These are phyloP conservation scores for Panaeolus papilionaceus DNA, from an alignment of 768 basidiomycete genomes.

Conservation along the genomic window DNA sequence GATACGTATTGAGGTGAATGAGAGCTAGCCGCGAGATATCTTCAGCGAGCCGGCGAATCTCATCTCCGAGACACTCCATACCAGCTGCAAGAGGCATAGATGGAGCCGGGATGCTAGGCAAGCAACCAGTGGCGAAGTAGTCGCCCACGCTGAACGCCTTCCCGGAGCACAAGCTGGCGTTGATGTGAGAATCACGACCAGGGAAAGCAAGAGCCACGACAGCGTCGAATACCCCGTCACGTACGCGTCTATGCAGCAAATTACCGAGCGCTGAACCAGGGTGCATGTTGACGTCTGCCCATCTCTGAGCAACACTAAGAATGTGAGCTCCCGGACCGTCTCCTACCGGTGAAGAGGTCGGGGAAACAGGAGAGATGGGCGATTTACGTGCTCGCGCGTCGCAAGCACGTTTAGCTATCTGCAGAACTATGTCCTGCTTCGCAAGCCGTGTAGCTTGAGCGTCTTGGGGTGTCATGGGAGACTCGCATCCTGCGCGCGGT, in stretches of 20 bases:
- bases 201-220: slow-evolving; percentile 63
- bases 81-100: slow-evolving; percentile 40
- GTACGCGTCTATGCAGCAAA: slow-evolving; percentile 68
- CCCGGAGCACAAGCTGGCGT: slow-evolving; percentile 22
- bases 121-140: slow-evolving; percentile 33
- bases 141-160: slow-evolving; percentile 20
- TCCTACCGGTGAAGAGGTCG: slow-evolving; percentile 33
- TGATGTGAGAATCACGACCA: slow-evolving; percentile 41
- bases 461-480: slow-evolving; percentile 28
- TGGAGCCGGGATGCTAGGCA: slow-evolving; percentile 16
- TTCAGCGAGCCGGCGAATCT: slow-evolving; percentile 72
- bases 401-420: slow-evolving; percentile 74
- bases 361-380: slow-evolving; percentile 25
- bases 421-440: slow-evolving; percentile 65
- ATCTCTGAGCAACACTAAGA: slow-evolving; percentile 68
- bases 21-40: slow-evolving; percentile 74
- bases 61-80: slow-evolving; percentile 74
- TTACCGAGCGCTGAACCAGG: slow-evolving; percentile 61
- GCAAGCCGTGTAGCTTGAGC: slow-evolving; percentile 21
- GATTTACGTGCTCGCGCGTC: slow-evolving; percentile 35
- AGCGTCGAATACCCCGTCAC: slow-evolving; percentile 65
- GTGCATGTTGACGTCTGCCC: slow-evolving; percentile 74
- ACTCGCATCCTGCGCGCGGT: slow-evolving; percentile 10
- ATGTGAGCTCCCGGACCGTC: slow-evolving; percentile 56
- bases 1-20: slow-evolving; percentile 79